A percentile compares a stretch with the other conserved stretches of the same genome.
Evolutionary conservation across 192 early-diverging fungal genomes (phyloP).

Genomic region (Coemansia sp.): DNA sequence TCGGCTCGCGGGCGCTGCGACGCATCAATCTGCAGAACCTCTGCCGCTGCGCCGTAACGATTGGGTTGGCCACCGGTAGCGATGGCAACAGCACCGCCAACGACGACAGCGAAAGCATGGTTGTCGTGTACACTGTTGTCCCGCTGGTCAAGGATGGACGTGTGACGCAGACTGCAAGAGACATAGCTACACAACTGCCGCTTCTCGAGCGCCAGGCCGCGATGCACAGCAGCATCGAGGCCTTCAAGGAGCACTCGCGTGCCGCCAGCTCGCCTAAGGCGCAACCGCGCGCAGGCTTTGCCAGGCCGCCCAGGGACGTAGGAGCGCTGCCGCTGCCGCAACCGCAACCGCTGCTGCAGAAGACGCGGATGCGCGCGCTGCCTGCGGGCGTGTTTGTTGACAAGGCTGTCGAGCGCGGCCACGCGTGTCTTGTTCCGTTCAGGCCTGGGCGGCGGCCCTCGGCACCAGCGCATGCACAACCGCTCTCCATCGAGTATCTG

Average conservation of each 20-base stretch:
- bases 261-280: not conserved
- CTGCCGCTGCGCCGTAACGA: constrained; percentile 48
- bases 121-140: constrained; percentile 19
- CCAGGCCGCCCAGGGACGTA: not conserved
- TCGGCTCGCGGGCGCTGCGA: constrained; percentile 78
- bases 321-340: not conserved
- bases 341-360: too few species aligned
- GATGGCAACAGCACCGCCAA: constrained; percentile 8
- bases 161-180: constrained; percentile 21
- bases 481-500: constrained; percentile 33
- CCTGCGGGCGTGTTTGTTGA: constrained; percentile 35
- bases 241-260: constrained; percentile 33
- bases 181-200: constrained; percentile 32
- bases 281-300: not conserved
- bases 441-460: not conserved
- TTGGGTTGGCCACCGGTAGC: constrained; percentile 38
- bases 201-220: constrained; percentile 51
- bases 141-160: constrained; percentile 6
- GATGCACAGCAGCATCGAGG: constrained; percentile 46
- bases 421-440: constrained; percentile 47
- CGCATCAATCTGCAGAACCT: constrained; percentile 86
- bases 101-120: constrained; percentile 32
- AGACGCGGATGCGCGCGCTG: too few species aligned
- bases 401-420: constrained; percentile 42
- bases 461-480: not conserved